Conservation (phyloP, 768 basidiomycete species). For the Hemileccinum rubropunctum region DNA sequence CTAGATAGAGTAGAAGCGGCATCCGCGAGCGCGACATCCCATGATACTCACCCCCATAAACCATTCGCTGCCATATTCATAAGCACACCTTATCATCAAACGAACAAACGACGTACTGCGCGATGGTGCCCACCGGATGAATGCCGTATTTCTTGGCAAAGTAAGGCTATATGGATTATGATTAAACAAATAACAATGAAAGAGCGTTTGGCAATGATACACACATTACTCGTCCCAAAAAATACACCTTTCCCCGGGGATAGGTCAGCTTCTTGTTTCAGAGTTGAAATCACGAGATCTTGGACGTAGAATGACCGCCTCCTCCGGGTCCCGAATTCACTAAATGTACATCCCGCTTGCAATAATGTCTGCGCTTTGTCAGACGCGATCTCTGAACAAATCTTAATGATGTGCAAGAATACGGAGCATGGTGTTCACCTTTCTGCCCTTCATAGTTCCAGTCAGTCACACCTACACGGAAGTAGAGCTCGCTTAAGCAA, state of each 20-base stretch:
- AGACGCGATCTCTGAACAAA: slow-evolving; percentile 61
- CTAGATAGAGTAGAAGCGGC: slow-evolving; percentile 34
- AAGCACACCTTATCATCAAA: neutral
- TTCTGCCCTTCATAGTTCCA: slow-evolving; percentile 86
- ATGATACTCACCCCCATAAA: slow-evolving; percentile 71
- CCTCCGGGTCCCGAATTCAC: slow-evolving; percentile 86
- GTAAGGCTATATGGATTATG: slow-evolving; percentile 53
- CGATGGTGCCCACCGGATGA: slow-evolving; percentile 75
- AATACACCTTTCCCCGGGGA: slow-evolving; percentile 45
- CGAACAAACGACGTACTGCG: slow-evolving; percentile 59
- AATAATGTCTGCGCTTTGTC: slow-evolving; percentile 66
- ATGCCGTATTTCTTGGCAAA: slow-evolving; percentile 76
- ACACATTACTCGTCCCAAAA: slow-evolving; percentile 85
- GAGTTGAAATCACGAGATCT: slow-evolving; percentile 67
- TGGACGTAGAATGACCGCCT: slow-evolving; percentile 73
- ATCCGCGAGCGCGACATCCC: neutral
- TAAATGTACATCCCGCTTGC: slow-evolving; percentile 63
- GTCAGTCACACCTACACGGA: slow-evolving; percentile 66
- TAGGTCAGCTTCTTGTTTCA: slow-evolving; percentile 64
- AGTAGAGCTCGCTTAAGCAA: slow-evolving; percentile 86
- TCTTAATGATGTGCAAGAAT: neutral
- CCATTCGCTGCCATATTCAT: slow-evolving; percentile 62
- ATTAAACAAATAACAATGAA: neutral
- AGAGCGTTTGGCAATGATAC: slow-evolving; percentile 15
- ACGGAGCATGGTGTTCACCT: slow-evolving; percentile 41